Evolutionary conservation across 306 rosid genomes (phyloP).

Genomic region (Sindora glabra): DNA sequence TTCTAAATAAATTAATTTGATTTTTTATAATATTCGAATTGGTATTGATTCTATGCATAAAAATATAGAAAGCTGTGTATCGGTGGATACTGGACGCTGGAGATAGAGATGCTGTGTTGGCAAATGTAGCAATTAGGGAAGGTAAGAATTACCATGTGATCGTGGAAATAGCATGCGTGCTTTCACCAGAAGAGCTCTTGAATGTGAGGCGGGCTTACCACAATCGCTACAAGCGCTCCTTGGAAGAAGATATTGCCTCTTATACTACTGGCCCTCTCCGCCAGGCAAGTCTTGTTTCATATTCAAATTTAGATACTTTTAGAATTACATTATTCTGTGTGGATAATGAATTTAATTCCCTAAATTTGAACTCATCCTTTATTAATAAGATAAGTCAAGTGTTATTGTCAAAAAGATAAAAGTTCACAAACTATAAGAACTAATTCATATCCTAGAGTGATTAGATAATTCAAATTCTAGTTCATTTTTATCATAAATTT

Average conservation of each 20-base stretch:
- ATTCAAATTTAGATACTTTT: no score
- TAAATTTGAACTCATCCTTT: no score
- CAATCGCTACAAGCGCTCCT: slow-evolving; percentile 49
- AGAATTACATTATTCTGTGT: no score
- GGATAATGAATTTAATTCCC: no score
- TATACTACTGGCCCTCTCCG: slow-evolving; percentile 55
- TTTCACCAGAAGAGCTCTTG: slow-evolving; percentile 60
- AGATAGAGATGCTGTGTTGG: slow-evolving; percentile 75
- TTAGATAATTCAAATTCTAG: no score
- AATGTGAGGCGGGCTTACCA: slow-evolving; percentile 62
- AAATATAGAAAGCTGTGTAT: slow-evolving; percentile 49
- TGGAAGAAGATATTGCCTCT: slow-evolving; percentile 80
- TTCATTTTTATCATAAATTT: no score
- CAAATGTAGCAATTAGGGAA: slow-evolving; percentile 52
- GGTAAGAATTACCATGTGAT: slow-evolving; percentile 32
- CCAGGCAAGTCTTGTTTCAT: slow-evolving; percentile 37
- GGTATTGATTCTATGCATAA: not conserved
- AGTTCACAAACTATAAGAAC: no score
- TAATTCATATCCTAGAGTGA: no score
- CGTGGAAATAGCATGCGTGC: slow-evolving; percentile 55
- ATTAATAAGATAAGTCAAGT: no score
- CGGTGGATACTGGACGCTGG: slow-evolving; percentile 72
- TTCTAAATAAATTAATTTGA: no score
- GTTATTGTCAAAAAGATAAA: no score
- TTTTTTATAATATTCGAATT: no score